These are phyloP conservation scores for Dictyostelium firmibasis DNA, from an alignment of 78 protist species.

Conservation along the genomic window DNA sequence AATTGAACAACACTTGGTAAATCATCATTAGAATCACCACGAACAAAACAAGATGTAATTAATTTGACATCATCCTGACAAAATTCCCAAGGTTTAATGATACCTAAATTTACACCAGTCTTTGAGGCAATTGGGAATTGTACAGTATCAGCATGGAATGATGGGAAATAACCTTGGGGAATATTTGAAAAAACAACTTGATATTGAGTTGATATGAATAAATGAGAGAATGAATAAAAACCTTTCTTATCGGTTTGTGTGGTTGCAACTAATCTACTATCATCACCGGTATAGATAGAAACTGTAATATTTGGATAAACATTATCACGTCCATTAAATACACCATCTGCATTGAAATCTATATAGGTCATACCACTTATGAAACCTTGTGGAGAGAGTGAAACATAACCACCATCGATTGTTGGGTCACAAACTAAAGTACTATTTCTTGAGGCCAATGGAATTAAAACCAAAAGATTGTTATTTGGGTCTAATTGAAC, in stretches of 20 bases:
- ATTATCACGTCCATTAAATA: neutral
- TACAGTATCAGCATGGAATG: neutral
- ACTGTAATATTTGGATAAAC: conserved; percentile 13
- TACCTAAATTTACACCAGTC: conserved; percentile 26
- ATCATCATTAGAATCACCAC: neutral
- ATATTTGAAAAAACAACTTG: conserved; percentile 13
- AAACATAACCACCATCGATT: conserved; percentile 37
- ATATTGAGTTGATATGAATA: conserved; percentile 3
- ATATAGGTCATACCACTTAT: conserved; percentile 28
- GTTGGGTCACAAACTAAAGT: neutral
- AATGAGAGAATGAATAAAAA: neutral
- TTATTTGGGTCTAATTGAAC: neutral
- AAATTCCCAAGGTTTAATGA: neutral
- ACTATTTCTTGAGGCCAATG: neutral
- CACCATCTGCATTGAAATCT: conserved; percentile 36
- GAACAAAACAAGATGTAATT: conserved; percentile 15
- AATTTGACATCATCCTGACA: conserved; percentile 24
- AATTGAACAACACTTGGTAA: conserved; percentile 1
- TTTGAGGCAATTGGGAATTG: conserved; percentile 32
- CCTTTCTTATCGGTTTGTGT: conserved; percentile 5
- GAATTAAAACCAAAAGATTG: neutral
- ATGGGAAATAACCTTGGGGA: neutral
- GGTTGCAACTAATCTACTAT: neutral
- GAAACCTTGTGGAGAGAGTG: conserved; percentile 15
- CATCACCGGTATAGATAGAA: neutral